phyloP scores from a whole-genome alignment of 1,139 yeast genomes.

The Candida sp. region DNA sequence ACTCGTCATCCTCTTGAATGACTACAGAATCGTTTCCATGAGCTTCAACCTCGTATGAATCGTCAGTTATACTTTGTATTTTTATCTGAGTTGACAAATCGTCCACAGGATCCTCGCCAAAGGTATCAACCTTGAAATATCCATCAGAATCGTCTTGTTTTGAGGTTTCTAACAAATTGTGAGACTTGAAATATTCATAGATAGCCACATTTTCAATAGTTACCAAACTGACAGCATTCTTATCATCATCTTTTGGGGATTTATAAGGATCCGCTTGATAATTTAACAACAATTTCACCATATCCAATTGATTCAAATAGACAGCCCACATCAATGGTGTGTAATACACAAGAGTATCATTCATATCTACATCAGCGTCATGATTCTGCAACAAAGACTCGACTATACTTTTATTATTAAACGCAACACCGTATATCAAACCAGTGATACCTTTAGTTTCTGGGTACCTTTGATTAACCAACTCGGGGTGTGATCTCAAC shows the following conservation, averaged over 20 bases:
- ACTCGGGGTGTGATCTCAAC: slow-evolving; percentile 24
- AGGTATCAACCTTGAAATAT: slow-evolving; percentile 14
- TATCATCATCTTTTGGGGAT: slow-evolving; percentile 26
- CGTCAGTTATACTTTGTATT: slow-evolving; percentile 44
- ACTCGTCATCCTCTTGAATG: slow-evolving; percentile 25
- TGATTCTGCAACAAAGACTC: slow-evolving; percentile 37
- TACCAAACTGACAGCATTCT: slow-evolving; percentile 31
- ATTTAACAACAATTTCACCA: slow-evolving; percentile 31
- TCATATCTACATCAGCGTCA: slow-evolving; percentile 36
- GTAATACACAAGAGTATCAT: slow-evolving; percentile 28
- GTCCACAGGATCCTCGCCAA: slow-evolving; percentile 32
- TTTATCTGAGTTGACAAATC: slow-evolving; percentile 43
- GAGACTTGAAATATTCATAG: slow-evolving; percentile 36
- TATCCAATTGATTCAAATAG: slow-evolving; percentile 32
- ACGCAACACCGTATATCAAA: slow-evolving; percentile 51
- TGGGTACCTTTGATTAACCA: slow-evolving; percentile 29
- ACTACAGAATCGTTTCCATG: slow-evolving; percentile 19
- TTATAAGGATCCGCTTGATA: slow-evolving; percentile 42
- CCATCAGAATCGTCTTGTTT: slow-evolving; percentile 10
- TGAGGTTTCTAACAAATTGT: slow-evolving; percentile 32
- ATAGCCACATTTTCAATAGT: slow-evolving; percentile 28
- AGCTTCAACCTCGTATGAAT: slow-evolving; percentile 18
- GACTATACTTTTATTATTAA: slow-evolving; percentile 38
- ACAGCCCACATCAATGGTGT: slow-evolving; percentile 53
- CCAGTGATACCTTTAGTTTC: slow-evolving; percentile 47